phyloP scores from a whole-genome alignment of 1,284 basidiomycete genomes.

The Apiotrichum siamense region DNA sequence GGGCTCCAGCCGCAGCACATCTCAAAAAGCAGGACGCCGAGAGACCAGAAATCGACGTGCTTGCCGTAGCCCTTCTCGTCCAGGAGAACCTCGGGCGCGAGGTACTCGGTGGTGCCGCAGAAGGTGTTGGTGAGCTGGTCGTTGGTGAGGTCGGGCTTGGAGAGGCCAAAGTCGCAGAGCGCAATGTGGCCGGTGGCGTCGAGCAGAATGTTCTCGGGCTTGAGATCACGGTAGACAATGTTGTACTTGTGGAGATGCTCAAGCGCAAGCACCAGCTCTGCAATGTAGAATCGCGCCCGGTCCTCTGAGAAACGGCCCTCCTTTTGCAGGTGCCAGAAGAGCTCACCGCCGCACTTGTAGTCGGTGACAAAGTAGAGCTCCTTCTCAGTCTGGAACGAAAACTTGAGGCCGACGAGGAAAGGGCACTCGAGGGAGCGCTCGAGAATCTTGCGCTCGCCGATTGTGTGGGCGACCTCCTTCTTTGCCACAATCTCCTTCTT shows the following conservation, averaged over 20 bases:
- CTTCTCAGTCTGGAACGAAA: slow-evolving; percentile 93
- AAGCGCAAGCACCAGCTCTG: slow-evolving; percentile 85
- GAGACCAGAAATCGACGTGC: slow-evolving; percentile 97
- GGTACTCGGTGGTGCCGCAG: slow-evolving; percentile 94
- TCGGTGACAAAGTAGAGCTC: slow-evolving; percentile 97
- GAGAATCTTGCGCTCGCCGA: slow-evolving; percentile 97
- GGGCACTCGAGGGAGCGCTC: slow-evolving; percentile 90
- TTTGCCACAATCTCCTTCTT: slow-evolving; percentile 99
- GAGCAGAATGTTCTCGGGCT: slow-evolving; percentile 94
- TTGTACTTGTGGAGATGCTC: slow-evolving; percentile 96
- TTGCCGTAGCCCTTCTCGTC: slow-evolving; percentile 99
- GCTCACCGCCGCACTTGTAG: slow-evolving; percentile 97
- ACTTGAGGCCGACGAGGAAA: slow-evolving; percentile 97
- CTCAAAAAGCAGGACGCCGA: slow-evolving; percentile 85
- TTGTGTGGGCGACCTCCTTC: slow-evolving; percentile 98
- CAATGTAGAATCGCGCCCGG: slow-evolving; percentile 88
- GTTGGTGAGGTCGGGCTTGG: slow-evolving; percentile 87
- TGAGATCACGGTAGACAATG: slow-evolving; percentile 93
- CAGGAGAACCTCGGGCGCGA: slow-evolving; percentile 96
- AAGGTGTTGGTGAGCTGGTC: slow-evolving; percentile 97
- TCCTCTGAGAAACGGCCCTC: slow-evolving; percentile 91
- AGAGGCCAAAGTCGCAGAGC: slow-evolving; percentile 93
- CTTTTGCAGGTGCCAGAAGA: slow-evolving; percentile 96
- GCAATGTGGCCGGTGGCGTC: slow-evolving; percentile 96
- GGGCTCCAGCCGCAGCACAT: slow-evolving; percentile 99